These are phyloP conservation scores for Pseudomicrostroma phylloplanum DNA, from an alignment of 1,284 basidiomycete genomes.

Conservation along the genomic window DNA sequence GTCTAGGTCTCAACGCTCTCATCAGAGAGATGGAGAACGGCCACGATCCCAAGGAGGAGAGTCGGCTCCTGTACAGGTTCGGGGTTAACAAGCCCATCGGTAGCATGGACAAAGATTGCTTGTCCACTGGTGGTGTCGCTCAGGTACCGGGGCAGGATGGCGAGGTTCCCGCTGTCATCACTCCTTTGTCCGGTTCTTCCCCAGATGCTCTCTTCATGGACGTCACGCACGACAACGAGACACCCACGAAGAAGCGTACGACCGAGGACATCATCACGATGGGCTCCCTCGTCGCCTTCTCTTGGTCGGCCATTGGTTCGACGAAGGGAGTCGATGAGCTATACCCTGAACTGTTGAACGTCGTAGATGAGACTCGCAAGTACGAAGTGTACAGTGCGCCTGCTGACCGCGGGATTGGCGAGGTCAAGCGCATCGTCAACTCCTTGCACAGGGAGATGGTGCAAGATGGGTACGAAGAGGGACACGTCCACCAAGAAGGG, in stretches of 20 bases:
- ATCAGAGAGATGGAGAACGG: conserved; percentile 47
- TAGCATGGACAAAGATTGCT: conserved; percentile 38
- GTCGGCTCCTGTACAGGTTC: conserved; percentile 38
- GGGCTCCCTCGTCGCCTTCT: conserved; percentile 43
- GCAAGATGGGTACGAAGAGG: conserved; percentile 32
- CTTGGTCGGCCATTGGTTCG: conserved; percentile 43
- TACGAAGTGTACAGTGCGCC: conserved; percentile 25
- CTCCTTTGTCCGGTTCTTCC: conserved; percentile 33
- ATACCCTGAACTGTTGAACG: conserved; percentile 37
- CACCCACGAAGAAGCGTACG: conserved; percentile 39
- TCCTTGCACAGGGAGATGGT: conserved; percentile 45
- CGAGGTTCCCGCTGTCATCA: conserved; percentile 20
- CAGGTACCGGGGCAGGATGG: conserved; percentile 18
- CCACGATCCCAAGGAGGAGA: conserved; percentile 43
- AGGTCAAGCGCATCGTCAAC: conserved; percentile 39
- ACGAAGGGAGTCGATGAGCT: conserved; percentile 44
- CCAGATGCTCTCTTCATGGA: conserved; percentile 48
- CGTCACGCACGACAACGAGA: conserved; percentile 45
- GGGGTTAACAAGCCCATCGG: conserved; percentile 46
- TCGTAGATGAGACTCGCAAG: conserved; percentile 34
- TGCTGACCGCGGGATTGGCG: conserved; percentile 32
- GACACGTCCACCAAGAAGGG: conserved; percentile 42
- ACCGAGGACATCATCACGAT: conserved; percentile 45
- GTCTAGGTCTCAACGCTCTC: conserved; percentile 42
- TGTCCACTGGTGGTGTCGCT: conserved; percentile 56